Evolutionary conservation across 441 rosid species (phyloP), one percentile per base, ranked within the genome.

Genomic region (Gossypium davidsonii): DNA sequence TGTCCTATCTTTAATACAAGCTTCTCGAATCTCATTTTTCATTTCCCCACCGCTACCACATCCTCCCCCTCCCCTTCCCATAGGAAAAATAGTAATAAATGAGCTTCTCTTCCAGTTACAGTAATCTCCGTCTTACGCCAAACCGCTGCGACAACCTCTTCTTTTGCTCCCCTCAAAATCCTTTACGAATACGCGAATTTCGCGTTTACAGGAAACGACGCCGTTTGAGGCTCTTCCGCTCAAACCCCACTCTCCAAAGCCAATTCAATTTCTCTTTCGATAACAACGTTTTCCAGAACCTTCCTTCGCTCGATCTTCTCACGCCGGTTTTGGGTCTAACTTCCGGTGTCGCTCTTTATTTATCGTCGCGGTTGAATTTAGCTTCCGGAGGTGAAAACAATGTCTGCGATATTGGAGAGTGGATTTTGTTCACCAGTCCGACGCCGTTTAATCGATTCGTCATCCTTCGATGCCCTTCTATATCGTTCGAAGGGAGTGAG

Each of bases 361-460:
- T 85, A 14, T 84, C 88, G 0, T 64, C 84, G 28, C 77, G 52
- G n/a, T 23, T 39, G 1, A 51, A 7, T 67, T 73, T 39, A 7
- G 11, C 6, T 17, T 15, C 63, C 18, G 52, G 63, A 58, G 44
- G 46, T 20, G 62, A 52, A 15, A 80, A 75, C 37, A 46, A 34
- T 28, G 51, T n/a, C 49, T 67, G 61, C 55, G 66, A 65, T 23
- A 70, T 86, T 69, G 98, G 96, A 11, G 93, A 93, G 23, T 95
- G 98, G 98, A 80, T 93, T 73, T 81, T 93, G 3, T 85, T 90
- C 85, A 79, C 94, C 69, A 86, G 85, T 20, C 99, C 97, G 48
- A 90, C 98, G 71, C 95, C 97, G 76, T 93, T 95, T 76, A 95
- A 90, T 70, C 90, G 97, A 51, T 95, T 91, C 78, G 97, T 93